Conservation (phyloP, 1,284 basidiomycete species). For the Boletus calvinii region DNA sequence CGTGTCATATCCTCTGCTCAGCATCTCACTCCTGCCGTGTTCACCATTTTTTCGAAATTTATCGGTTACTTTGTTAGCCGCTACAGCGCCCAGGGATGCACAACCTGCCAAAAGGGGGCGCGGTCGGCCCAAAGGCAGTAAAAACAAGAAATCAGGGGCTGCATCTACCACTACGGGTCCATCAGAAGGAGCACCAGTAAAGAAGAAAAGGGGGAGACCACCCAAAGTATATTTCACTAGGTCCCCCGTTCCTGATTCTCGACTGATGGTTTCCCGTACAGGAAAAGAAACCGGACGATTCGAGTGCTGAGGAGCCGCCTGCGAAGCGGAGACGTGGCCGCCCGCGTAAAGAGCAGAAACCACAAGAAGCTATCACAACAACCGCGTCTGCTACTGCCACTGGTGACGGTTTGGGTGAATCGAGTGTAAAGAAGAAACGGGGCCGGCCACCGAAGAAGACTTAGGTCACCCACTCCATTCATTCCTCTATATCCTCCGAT, state of each 20-base stretch:
- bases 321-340: slow-evolving; percentile 69
- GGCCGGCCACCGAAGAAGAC: slow-evolving; percentile 71
- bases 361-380: slow-evolving; percentile 32
- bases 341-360: slow-evolving; percentile 64
- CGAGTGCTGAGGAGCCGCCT: slow-evolving; percentile 47
- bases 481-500: slow-evolving; percentile 6
- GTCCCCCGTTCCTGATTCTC: slow-evolving; percentile 31
- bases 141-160: slow-evolving; percentile 67
- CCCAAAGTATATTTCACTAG: slow-evolving; percentile 57
- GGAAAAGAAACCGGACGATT: slow-evolving; percentile 55
- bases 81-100: slow-evolving; percentile 32
- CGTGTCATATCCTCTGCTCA: slow-evolving; percentile 7
- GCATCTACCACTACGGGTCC: slow-evolving; percentile 39
- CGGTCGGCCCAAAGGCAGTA: slow-evolving; percentile 78
- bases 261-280: slow-evolving; percentile 31
- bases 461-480: slow-evolving; percentile 13
- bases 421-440: slow-evolving; percentile 61
- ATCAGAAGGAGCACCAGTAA: slow-evolving; percentile 39
- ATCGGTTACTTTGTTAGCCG: slow-evolving; percentile 17
- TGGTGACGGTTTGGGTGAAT: slow-evolving; percentile 43
- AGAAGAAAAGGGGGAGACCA: slow-evolving; percentile 71
- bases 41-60: slow-evolving; percentile 25
- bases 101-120: slow-evolving; percentile 62
- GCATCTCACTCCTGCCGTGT: slow-evolving; percentile 7
- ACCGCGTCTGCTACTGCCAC: slow-evolving; percentile 38